These are phyloP conservation scores for Colletotrichum musae DNA, from an alignment of 2,329 filamentous ascomycete genomes.

Conservation along the genomic window DNA sequence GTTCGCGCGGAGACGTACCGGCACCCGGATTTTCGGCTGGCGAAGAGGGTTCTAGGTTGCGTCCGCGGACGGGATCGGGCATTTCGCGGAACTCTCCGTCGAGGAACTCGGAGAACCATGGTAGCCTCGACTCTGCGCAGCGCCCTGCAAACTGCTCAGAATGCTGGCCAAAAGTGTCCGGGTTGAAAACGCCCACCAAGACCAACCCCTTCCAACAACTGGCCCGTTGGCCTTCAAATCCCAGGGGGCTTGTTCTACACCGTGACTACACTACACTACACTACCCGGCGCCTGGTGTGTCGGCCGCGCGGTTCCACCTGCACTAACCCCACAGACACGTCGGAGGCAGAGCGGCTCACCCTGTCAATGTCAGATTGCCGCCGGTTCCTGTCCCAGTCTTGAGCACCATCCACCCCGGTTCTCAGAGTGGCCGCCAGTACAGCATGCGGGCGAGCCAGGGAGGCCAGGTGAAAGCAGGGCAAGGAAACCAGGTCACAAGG, in stretches of 20 bases:
- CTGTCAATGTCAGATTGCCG: slow-evolving; percentile 40
- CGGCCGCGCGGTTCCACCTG: slow-evolving; percentile 23
- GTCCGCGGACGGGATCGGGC: slow-evolving; percentile 20
- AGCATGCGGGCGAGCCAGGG: slow-evolving; percentile 12
- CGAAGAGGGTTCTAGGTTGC: background rate
- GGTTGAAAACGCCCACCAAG: too few relatives aligned
- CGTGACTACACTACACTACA: too few relatives aligned
- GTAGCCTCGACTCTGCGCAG: too few relatives aligned
- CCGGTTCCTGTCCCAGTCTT: slow-evolving; percentile 33
- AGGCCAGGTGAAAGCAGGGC: slow-evolving; percentile 3
- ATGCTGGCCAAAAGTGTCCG: too few relatives aligned
- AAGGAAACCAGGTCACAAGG: slow-evolving; percentile 7
- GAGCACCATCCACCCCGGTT: slow-evolving; percentile 9
- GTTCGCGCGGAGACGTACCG: background rate
- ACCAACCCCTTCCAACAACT: too few relatives aligned
- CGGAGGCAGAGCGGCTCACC: slow-evolving; percentile 27
- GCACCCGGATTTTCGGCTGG: slow-evolving; percentile 11
- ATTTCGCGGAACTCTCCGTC: background rate
- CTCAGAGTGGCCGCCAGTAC: slow-evolving; percentile 13
- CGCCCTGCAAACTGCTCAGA: too few relatives aligned
- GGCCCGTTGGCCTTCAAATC: too few relatives aligned
- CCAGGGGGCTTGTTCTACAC: too few relatives aligned
- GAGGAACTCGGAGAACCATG: too few relatives aligned
- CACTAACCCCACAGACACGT: slow-evolving; percentile 31
- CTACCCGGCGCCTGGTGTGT: background rate